A percentile compares a stretch with the other conserved stretches of the same genome.
Evolutionary conservation across 2,329 filamentous ascomycete species (phyloP).

Genomic region (Dactylellina haptotyla): DNA sequence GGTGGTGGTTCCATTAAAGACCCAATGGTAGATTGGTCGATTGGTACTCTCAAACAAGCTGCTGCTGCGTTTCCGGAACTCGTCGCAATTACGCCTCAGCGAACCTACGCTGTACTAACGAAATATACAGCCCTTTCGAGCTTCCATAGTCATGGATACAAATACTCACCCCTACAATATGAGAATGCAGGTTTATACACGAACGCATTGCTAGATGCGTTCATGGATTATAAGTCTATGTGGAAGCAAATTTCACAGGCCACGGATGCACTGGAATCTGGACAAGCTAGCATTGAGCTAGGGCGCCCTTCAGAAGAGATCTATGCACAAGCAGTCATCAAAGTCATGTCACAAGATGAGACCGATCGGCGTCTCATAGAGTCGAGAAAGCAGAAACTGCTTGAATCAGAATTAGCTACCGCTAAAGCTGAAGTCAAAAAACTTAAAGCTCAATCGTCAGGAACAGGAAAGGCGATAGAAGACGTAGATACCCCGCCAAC

Average conservation of each 20-base stretch:
- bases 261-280: neutral
- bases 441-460: too few relatives aligned
- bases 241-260: neutral
- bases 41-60: slow-evolving; percentile 54
- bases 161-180: slow-evolving; percentile 50
- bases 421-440: too few relatives aligned
- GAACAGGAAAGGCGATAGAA: too few relatives aligned
- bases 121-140: slow-evolving; percentile 57
- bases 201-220: slow-evolving; percentile 55
- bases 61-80: slow-evolving; percentile 57
- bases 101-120: slow-evolving; percentile 57
- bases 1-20: slow-evolving; percentile 57
- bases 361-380: too few relatives aligned
- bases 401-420: too few relatives aligned
- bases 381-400: too few relatives aligned
- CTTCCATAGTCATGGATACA: slow-evolving; percentile 31
- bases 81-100: slow-evolving; percentile 55
- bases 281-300: slow-evolving; percentile 1
- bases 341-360: neutral
- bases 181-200: slow-evolving; percentile 57
- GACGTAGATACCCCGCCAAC: too few relatives aligned
- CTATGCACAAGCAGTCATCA: neutral
- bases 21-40: slow-evolving; percentile 54
- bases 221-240: slow-evolving; percentile 56
- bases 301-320: slow-evolving; percentile 2